A percentile compares a stretch with the other conserved stretches of the same genome.
These are phyloP conservation scores for Fagopyrum tataricum DNA, from an alignment of 148 eudicot species.

Conservation along the genomic window DNA sequence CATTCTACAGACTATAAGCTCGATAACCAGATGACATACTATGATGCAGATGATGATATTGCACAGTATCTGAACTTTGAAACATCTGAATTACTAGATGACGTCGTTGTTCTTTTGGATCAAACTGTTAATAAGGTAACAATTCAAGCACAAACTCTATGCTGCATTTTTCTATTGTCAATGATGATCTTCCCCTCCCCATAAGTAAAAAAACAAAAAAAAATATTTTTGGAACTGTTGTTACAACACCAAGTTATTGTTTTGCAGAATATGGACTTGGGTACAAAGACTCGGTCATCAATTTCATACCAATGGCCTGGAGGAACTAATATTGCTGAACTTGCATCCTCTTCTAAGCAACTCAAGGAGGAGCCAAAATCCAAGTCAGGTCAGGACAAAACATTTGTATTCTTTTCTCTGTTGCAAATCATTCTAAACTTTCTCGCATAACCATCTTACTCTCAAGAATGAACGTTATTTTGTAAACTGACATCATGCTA, in stretches of 20 bases:
- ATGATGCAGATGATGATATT: slow-evolving; percentile 40
- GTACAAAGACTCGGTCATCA: slow-evolving; percentile 21
- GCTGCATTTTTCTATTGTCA: neutral
- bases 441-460: neutral
- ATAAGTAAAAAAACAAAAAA: too few relatives aligned
- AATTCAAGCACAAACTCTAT: slow-evolving; percentile 3
- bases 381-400: slow-evolving; percentile 25
- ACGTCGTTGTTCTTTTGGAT: slow-evolving; percentile 26
- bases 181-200: neutral
- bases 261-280: slow-evolving; percentile 25
- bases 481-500: neutral
- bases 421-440: neutral
- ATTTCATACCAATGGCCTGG: slow-evolving; percentile 25
- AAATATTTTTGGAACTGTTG: too few relatives aligned
- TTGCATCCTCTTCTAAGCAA: slow-evolving; percentile 48
- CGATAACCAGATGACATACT: slow-evolving; percentile 39
- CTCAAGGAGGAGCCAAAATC: slow-evolving; percentile 23
- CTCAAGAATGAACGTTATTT: neutral
- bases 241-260: slow-evolving; percentile 15
- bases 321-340: slow-evolving; percentile 19
- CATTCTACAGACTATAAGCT: slow-evolving; percentile 34
- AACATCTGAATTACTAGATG: slow-evolving; percentile 25
- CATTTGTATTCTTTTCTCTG: slow-evolving; percentile 15
- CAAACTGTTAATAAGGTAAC: slow-evolving; percentile 34
- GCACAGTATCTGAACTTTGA: slow-evolving; percentile 33